These are phyloP conservation scores for Hirsutella minnesotensis DNA, from an alignment of 2,329 filamentous ascomycete genomes.

Conservation along the genomic window DNA sequence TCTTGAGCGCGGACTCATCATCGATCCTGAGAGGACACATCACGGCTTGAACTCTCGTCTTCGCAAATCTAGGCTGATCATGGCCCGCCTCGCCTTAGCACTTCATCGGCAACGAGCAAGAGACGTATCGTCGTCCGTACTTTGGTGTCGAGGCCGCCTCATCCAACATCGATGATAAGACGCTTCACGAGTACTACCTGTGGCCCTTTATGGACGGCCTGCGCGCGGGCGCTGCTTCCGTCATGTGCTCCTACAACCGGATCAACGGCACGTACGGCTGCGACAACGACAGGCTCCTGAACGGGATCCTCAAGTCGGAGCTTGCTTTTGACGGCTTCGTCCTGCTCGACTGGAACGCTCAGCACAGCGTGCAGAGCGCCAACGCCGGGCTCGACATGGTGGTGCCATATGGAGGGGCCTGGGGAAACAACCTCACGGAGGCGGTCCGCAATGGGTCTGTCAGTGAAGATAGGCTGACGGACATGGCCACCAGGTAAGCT, in stretches of 20 bases:
- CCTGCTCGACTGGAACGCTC: conserved; percentile 56
- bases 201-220: conserved; percentile 56
- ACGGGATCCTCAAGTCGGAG: conserved; percentile 53
- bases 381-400: conserved; percentile 58
- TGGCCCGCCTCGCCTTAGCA: too few relatives aligned
- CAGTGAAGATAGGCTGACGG: conserved; percentile 56
- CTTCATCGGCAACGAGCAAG: conserved; percentile 50
- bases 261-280: conserved; percentile 65
- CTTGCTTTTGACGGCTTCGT: conserved; percentile 59
- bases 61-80: too few relatives aligned
- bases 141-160: conserved; percentile 39
- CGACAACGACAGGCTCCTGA: conserved; percentile 58
- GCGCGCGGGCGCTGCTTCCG: conserved; percentile 39
- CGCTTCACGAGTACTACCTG: conserved; percentile 52
- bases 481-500: conserved; percentile 59
- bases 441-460: conserved; percentile 70
- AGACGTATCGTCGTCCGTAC: conserved; percentile 30
- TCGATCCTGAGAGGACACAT: too few relatives aligned
- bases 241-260: conserved; percentile 63
- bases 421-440: conserved; percentile 57
- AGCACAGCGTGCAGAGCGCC: conserved; percentile 44
- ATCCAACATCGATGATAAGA: conserved; percentile 52
- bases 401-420: conserved; percentile 44
- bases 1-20: too few relatives aligned
- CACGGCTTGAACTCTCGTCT: too few relatives aligned